Evolutionary conservation across 2,329 filamentous ascomycete genomes (phyloP).

Genomic region (Aspergillus sp.): DNA sequence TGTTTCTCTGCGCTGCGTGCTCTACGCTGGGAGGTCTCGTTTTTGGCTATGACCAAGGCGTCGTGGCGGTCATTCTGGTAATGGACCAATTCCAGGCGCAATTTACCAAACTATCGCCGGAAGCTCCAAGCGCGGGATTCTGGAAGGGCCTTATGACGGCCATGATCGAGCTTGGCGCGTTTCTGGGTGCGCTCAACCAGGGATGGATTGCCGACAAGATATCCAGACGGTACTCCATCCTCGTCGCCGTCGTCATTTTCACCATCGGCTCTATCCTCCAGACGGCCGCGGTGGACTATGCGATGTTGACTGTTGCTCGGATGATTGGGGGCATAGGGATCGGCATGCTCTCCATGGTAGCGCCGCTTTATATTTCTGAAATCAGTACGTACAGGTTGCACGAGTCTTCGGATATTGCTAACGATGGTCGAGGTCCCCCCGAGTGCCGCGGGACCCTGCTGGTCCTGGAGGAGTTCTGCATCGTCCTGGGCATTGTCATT

Average conservation of each 20-base stretch:
- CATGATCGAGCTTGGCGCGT: constrained; percentile 47
- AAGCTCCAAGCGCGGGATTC: constrained; percentile 29
- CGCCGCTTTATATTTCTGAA: constrained; percentile 46
- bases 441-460: constrained; percentile 41
- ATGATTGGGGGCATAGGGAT: constrained; percentile 45
- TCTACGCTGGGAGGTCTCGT: constrained; percentile 42
- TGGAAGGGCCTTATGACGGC: constrained; percentile 43
- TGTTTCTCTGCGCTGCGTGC: constrained; percentile 43
- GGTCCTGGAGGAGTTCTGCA: constrained; percentile 34
- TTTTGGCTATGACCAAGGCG: constrained; percentile 42
- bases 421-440: constrained; percentile 24
- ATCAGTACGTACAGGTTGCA: constrained; percentile 26
- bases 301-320: constrained; percentile 43
- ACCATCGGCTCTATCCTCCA: constrained; percentile 44
- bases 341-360: constrained; percentile 42
- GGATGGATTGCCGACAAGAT: constrained; percentile 45
- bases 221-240: constrained; percentile 44
- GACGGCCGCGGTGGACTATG: constrained; percentile 41
- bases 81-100: constrained; percentile 43
- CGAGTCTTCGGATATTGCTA: background rate
- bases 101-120: constrained; percentile 36
- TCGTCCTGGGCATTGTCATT: constrained; percentile 34
- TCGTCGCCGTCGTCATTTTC: constrained; percentile 44
- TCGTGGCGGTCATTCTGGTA: constrained; percentile 40
- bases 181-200: constrained; percentile 38